A percentile compares a stretch with the other conserved stretches of the same genome.
Conservation (phyloP, 1,139 yeast species). For the Zhuliangozyma parablackwelliae region DNA sequence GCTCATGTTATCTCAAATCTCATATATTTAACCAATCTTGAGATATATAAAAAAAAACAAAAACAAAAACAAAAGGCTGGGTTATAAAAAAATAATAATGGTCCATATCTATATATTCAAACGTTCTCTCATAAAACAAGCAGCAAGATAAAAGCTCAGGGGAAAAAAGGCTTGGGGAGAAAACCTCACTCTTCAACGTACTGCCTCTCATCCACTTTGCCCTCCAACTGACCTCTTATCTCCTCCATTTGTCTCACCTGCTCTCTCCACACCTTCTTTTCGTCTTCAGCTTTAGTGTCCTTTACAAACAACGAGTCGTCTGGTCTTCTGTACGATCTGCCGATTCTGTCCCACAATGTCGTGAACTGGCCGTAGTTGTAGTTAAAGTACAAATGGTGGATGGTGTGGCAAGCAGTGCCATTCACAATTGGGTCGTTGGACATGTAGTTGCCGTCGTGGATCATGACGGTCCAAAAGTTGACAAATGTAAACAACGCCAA, state of each 20-base stretch:
- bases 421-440: constrained; percentile 91
- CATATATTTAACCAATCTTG: no score
- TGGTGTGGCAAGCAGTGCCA: constrained; percentile 97
- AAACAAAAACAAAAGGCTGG: no score
- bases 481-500: constrained; percentile 80
- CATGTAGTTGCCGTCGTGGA: constrained; percentile 94
- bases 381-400: constrained; percentile 93
- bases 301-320: constrained; percentile 80
- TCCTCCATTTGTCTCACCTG: constrained; percentile 77
- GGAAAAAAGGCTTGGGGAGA: no score
- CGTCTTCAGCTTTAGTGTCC: constrained; percentile 45
- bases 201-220: constrained; percentile 53
- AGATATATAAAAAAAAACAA: no score
- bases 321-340: constrained; percentile 89
- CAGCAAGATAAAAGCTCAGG: no score
- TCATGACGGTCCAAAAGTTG: constrained; percentile 97
- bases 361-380: constrained; percentile 98
- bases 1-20: no score
- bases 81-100: no score
- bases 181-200: constrained; percentile 15
- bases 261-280: constrained; percentile 61
- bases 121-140: no score
- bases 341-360: constrained; percentile 95
- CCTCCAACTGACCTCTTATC: constrained; percentile 78
- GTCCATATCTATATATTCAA: no score